Evolutionary conservation across 192 early-diverging fungal species (phyloP).

Genomic region (Pecoramyces ruminantium): DNA sequence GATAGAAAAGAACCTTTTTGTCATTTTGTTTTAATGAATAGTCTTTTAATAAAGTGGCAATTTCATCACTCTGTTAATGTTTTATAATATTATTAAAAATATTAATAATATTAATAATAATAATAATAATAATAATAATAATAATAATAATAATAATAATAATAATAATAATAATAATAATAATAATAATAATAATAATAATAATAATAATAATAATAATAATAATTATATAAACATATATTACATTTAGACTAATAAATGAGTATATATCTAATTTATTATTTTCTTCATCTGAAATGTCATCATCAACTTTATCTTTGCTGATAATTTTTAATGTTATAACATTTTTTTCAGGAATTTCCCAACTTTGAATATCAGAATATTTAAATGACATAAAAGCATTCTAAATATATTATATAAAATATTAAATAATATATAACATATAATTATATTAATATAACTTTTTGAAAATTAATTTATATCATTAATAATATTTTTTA

Average conservation of each 20-base stretch:
- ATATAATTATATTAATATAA: too few species aligned
- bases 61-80: not conserved
- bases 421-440: too few species aligned
- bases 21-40: not conserved
- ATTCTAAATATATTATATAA: too few species aligned
- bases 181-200: too few species aligned
- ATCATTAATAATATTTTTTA: too few species aligned
- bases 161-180: too few species aligned
- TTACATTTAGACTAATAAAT: not conserved
- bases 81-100: too few species aligned
- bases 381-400: not conserved
- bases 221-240: not conserved
- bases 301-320: not conserved
- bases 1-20: not conserved
- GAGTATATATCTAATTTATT: not conserved
- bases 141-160: too few species aligned
- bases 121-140: too few species aligned
- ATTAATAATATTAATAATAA: too few species aligned
- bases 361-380: not conserved
- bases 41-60: not conserved
- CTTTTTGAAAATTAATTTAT: too few species aligned
- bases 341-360: not conserved
- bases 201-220: too few species aligned
- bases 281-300: not conserved
- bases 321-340: not conserved